A percentile compares a stretch with the other conserved stretches of the same genome.
Evolutionary conservation across 768 basidiomycete species (phyloP).

Genomic region (Phaeolepiota aurea): DNA sequence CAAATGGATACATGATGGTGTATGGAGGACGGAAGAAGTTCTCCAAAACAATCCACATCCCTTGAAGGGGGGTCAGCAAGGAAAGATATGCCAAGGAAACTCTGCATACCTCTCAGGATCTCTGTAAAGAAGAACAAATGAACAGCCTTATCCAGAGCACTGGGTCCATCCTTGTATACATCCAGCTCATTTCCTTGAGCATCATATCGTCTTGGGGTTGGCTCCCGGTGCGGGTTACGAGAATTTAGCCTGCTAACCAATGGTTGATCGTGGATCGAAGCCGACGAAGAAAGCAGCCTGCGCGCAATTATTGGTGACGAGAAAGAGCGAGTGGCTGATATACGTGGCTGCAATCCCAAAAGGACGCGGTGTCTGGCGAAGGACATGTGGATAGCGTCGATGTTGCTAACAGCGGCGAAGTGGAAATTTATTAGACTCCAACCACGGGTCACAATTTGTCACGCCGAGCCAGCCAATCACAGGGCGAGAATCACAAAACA

Average conservation of each 20-base stretch:
- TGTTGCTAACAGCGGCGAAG: conserved; percentile 33
- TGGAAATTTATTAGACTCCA: conserved; percentile 14
- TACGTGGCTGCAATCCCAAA: conserved; percentile 43
- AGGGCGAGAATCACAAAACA: conserved; percentile 5
- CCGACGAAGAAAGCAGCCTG: conserved; percentile 44
- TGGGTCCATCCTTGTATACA: conserved; percentile 72
- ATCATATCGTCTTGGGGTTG: conserved; percentile 17
- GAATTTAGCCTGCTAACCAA: conserved; percentile 29
- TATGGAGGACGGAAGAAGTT: conserved; percentile 93
- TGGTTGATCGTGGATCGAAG: conserved; percentile 28
- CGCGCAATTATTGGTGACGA: conserved; percentile 30
- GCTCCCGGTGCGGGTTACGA: conserved; percentile 17
- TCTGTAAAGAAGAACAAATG: conserved; percentile 99
- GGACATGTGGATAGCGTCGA: conserved; percentile 39
- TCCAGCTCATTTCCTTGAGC: conserved; percentile 48
- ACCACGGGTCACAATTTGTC: conserved; percentile 17
- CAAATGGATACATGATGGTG: conserved; percentile 97
- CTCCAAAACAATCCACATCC: conserved; percentile 96
- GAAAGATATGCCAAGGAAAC: not conserved
- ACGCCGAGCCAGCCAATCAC: not conserved
- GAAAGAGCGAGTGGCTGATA: conserved; percentile 22
- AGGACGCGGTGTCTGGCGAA: conserved; percentile 43
- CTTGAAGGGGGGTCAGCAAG: conserved; percentile 31
- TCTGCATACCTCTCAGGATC: conserved; percentile 74
- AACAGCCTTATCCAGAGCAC: conserved; percentile 92